A percentile compares a stretch with the other conserved stretches of the same genome.
These are phyloP conservation scores for Tarenaya hassleriana DNA, from an alignment of 345 rosid genomes.

Conservation along the genomic window DNA sequence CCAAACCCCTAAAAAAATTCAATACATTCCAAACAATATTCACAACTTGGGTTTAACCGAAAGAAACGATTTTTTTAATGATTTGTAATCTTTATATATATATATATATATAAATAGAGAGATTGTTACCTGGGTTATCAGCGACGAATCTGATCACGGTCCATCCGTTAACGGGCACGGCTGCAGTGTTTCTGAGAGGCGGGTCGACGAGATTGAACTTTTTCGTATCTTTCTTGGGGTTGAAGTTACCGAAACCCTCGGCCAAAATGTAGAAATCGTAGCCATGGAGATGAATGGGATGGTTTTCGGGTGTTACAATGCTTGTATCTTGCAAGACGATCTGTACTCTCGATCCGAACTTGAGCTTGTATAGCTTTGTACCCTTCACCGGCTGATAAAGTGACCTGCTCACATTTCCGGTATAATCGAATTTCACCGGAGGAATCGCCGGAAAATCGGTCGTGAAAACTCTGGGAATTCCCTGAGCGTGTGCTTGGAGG, in stretches of 20 bases:
- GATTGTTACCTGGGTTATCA: slow-evolving; percentile 59
- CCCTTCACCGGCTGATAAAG: slow-evolving; percentile 52
- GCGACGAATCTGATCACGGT: slow-evolving; percentile 71
- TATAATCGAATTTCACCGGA: slow-evolving; percentile 60
- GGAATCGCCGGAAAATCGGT: slow-evolving; percentile 74
- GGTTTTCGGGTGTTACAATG: slow-evolving; percentile 62
- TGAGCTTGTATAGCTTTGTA: slow-evolving; percentile 49
- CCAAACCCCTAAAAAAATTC: slow-evolving; percentile 47
- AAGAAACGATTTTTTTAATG: too few species aligned
- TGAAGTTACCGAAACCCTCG: slow-evolving; percentile 66
- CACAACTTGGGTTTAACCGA: too few species aligned
- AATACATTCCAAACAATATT: too few species aligned
- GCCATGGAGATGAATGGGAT: slow-evolving; percentile 79
- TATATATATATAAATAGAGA: too few species aligned
- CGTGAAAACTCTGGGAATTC: slow-evolving; percentile 72
- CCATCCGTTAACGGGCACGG: slow-evolving; percentile 65
- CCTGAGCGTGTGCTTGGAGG: slow-evolving; percentile 61
- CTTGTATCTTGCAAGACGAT: slow-evolving; percentile 67
- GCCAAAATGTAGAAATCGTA: slow-evolving; percentile 71
- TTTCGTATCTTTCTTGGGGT: slow-evolving; percentile 38
- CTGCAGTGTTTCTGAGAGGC: slow-evolving; percentile 60
- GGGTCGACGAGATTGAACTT: slow-evolving; percentile 72
- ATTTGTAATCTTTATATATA: too few species aligned
- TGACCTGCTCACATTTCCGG: slow-evolving; percentile 61
- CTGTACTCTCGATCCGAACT: slow-evolving; percentile 60